phyloP scores from a whole-genome alignment of 2,329 filamentous ascomycete species.

The Pseudodiploospora longispora region DNA sequence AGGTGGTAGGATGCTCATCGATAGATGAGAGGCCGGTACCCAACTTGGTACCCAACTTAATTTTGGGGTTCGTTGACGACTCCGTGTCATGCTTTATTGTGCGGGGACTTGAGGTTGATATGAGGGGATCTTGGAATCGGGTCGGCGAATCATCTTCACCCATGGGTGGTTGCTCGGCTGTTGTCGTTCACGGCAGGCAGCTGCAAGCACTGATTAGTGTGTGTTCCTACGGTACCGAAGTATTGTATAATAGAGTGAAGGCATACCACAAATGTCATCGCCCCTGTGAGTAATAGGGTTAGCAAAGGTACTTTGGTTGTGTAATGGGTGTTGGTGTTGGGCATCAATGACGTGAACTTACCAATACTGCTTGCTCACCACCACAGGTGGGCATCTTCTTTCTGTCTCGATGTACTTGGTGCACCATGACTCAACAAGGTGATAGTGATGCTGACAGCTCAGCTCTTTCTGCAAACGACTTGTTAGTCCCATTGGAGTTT shows the following conservation, averaged over 20 bases:
- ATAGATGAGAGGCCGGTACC: too few species aligned
- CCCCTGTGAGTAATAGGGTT: slow-evolving; percentile 24
- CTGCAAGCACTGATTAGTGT: slow-evolving; percentile 18
- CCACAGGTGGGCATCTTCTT: slow-evolving; percentile 32
- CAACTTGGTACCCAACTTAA: too few species aligned
- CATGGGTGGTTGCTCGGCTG: slow-evolving; percentile 30
- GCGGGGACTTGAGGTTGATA: slow-evolving; percentile 19
- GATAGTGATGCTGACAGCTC: slow-evolving; percentile 44
- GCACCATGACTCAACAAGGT: slow-evolving; percentile 39
- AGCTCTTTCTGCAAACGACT: slow-evolving; percentile 35
- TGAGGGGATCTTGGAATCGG: slow-evolving; percentile 19
- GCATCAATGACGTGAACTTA: slow-evolving; percentile 17
- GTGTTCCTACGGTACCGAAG: not conserved
- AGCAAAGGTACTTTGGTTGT: slow-evolving; percentile 11
- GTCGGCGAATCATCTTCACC: slow-evolving; percentile 29
- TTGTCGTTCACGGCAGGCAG: slow-evolving; percentile 31
- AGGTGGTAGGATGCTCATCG: too few species aligned
- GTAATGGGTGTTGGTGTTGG: slow-evolving; percentile 1
- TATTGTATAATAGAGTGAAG: not conserved
- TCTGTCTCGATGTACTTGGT: slow-evolving; percentile 37
- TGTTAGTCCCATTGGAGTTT: slow-evolving; percentile 5
- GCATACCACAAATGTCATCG: slow-evolving; percentile 38
- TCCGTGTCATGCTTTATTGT: slow-evolving; percentile 8
- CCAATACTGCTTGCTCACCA: slow-evolving; percentile 39
- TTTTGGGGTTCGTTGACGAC: too few species aligned